phyloP scores from a whole-genome alignment of 305 asterid genomes.

The Andrographis paniculata region DNA sequence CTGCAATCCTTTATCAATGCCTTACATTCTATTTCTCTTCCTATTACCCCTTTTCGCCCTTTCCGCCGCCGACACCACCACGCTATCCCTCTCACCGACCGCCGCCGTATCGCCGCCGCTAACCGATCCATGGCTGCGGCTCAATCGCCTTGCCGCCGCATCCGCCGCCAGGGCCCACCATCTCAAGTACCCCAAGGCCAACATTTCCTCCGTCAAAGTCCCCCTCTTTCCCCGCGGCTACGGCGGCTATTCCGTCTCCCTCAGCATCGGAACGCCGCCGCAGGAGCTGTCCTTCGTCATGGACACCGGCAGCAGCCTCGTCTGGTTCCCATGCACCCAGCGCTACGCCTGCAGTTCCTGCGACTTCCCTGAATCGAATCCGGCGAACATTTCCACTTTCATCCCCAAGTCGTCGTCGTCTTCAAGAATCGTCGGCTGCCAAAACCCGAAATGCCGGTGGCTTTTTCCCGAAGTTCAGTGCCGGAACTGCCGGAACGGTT shows the following conservation, averaged over 20 bases:
- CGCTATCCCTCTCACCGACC: slow-evolving; percentile 34
- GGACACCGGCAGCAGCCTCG: slow-evolving; percentile 57
- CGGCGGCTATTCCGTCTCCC: slow-evolving; percentile 44
- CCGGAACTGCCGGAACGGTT: slow-evolving; percentile 17
- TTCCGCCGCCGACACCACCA: slow-evolving; percentile 24
- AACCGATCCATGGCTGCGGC: slow-evolving; percentile 30
- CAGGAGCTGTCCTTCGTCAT: slow-evolving; percentile 34
- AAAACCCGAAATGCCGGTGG: slow-evolving; percentile 33
- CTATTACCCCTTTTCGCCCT: slow-evolving; percentile 15
- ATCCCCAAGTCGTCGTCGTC: slow-evolving; percentile 36
- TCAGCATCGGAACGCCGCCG: slow-evolving; percentile 51
- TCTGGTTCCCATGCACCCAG: slow-evolving; percentile 51
- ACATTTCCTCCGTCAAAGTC: slow-evolving; percentile 19
- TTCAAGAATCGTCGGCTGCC: slow-evolving; percentile 32
- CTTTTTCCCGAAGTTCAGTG: slow-evolving; percentile 25
- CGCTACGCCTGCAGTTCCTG: slow-evolving; percentile 38
- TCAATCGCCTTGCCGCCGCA: slow-evolving; percentile 33
- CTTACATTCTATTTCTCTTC: slow-evolving; percentile 13
- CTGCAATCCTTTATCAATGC: no score
- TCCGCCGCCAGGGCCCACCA: slow-evolving; percentile 40
- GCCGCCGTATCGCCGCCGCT: slow-evolving; percentile 18
- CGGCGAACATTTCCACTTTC: slow-evolving; percentile 20
- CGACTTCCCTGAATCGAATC: slow-evolving; percentile 19
- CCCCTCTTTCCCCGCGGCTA: slow-evolving; percentile 36
- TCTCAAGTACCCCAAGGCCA: slow-evolving; percentile 29